Evolutionary conservation across 768 basidiomycete genomes (phyloP).

Genomic region (Suillus weaverae): DNA sequence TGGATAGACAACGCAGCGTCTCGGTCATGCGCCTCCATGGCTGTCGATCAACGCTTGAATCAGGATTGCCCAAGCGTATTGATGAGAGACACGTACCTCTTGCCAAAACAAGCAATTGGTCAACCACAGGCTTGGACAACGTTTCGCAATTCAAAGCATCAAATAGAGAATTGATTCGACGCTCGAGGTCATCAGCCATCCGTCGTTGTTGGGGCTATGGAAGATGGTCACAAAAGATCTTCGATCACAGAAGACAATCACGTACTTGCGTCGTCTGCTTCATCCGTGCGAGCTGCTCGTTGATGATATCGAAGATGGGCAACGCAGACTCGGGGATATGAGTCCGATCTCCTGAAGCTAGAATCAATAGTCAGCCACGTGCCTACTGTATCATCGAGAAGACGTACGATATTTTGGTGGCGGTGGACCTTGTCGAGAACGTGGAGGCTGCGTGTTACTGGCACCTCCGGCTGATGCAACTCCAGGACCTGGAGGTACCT

Average conservation of each 20-base stretch:
- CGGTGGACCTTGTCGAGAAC: conserved; percentile 40
- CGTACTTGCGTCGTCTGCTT: conserved; percentile 77
- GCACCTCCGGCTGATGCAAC: conserved; percentile 26
- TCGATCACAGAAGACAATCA: conserved; percentile 15
- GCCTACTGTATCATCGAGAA: background rate
- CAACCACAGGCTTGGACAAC: conserved; percentile 66
- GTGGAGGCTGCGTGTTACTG: conserved; percentile 29
- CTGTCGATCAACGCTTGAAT: conserved; percentile 38
- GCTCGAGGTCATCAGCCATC: conserved; percentile 82
- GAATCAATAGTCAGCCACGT: conserved; percentile 11
- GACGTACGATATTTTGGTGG: conserved; percentile 62
- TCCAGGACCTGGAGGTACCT: conserved; percentile 25
- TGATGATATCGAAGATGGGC: conserved; percentile 68
- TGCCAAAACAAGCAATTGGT: conserved; percentile 68
- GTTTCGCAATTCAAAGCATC: conserved; percentile 93
- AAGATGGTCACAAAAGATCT: background rate
- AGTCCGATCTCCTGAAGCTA: conserved; percentile 88
- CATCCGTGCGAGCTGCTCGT: conserved; percentile 60
- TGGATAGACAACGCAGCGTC: conserved; percentile 80
- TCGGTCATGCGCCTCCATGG: conserved; percentile 79
- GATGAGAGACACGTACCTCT: conserved; percentile 53
- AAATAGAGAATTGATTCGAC: conserved; percentile 82
- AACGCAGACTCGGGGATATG: conserved; percentile 77
- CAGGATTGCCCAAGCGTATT: background rate
- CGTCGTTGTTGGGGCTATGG: conserved; percentile 80